A percentile compares a stretch with the other conserved stretches of the same genome.
These are phyloP conservation scores for Phytopythium helicoides DNA, from an alignment of 352 stramenopile species.

Conservation along the genomic window DNA sequence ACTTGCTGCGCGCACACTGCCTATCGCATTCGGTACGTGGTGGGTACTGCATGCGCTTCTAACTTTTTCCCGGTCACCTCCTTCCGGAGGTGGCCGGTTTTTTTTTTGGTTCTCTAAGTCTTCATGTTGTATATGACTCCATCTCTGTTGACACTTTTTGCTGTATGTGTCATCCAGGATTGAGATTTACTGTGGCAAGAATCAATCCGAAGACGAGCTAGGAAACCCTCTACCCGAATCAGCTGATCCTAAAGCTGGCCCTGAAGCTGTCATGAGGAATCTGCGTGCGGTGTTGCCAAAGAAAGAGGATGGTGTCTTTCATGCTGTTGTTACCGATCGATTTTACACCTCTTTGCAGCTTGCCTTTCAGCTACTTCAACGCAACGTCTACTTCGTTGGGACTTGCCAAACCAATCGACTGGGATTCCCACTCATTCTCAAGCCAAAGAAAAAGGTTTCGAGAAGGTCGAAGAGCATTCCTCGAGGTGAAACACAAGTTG, in stretches of 20 bases:
- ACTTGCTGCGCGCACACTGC: slow-evolving; percentile 12
- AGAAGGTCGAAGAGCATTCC: too few relatives aligned
- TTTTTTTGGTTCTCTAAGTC: slow-evolving; percentile 13
- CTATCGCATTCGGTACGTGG: slow-evolving; percentile 14
- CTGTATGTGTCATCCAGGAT: too few relatives aligned
- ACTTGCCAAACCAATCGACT: slow-evolving; percentile 13
- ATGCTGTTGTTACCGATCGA: slow-evolving; percentile 9
- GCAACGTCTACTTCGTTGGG: slow-evolving; percentile 9
- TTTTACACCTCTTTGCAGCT: slow-evolving; percentile 19
- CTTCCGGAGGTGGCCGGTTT: background rate
- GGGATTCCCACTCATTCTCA: background rate
- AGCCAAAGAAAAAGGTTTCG: background rate
- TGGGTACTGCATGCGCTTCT: too few relatives aligned
- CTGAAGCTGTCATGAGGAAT: slow-evolving; percentile 8
- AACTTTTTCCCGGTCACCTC: background rate
- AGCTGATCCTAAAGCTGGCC: slow-evolving; percentile 8
- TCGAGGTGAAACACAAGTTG: too few relatives aligned
- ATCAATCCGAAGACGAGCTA: background rate
- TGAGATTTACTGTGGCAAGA: slow-evolving; percentile 14
- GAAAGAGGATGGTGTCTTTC: background rate
- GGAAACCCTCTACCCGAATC: slow-evolving; percentile 1
- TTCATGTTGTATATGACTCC: slow-evolving; percentile 7
- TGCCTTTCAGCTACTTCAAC: slow-evolving; percentile 7
- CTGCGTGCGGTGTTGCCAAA: slow-evolving; percentile 2
- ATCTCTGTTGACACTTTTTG: too few relatives aligned